Evolutionary conservation across 768 basidiomycete genomes (phyloP), one percentile per base, ranked within the genome.

Genomic region (Mycena maculata): DNA sequence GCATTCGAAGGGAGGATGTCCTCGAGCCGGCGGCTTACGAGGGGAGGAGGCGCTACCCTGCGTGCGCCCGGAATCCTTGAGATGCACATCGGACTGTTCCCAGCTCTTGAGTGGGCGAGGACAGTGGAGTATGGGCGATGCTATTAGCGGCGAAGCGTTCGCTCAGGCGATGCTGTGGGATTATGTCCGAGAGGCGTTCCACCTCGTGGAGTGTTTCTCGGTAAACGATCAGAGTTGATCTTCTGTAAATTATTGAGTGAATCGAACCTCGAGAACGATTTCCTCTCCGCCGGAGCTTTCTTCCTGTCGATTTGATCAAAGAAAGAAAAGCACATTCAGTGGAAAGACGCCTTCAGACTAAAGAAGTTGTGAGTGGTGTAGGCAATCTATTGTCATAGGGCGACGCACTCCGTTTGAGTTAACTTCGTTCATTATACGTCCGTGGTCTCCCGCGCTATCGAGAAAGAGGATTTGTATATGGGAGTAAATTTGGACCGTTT

Each of bases 231-330:
- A 54, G 53, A 54, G 16, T 54, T 25, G 22, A 27, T 39, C 23
- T 39, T 54, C 53, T 38, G 25, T 27, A 2, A 5, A 25, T 41
- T 27, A 39, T 36, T 38, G 53, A 23, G 36, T 23, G 53, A 39
- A 39, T 25, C 18, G 36, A 54, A 54, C 53, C 53, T 54, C 53
- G 9, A 54, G 38, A 39, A 54, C 53, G 23, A 54, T 27, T 54
- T 54, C 38, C 36, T 54, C 53, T 38, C 39, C 53, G 36, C 53
- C 25, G 36, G 53, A 54, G 53, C 53, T 54, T 38, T 54, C 53
- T 27, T 54, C 53, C 53, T 54, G 53, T 54, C 23, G 22, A 38
- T 31, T 54, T 4, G 23, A 25, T 54, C 53, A 22, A 54, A 28
- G 49, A 36, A 52, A 52, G 49, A 31, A 20, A 52, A 33, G 30